Conservation (phyloP, 2,329 filamentous ascomycete genomes). For the Trichophyton rubrum region DNA sequence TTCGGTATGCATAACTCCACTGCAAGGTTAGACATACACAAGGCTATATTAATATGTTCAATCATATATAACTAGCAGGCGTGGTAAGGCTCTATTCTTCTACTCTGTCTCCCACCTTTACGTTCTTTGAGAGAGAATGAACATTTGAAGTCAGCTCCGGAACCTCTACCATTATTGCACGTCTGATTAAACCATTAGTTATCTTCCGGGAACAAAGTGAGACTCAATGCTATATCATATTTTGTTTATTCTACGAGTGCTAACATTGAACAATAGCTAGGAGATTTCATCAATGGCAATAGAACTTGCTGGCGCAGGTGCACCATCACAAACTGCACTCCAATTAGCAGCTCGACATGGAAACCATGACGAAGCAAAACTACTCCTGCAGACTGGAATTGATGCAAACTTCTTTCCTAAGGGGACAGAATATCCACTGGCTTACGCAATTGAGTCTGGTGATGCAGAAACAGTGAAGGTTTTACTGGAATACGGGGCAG, state of each 20-base stretch:
- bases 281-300: background rate
- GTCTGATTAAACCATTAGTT: background rate
- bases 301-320: background rate
- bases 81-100: background rate
- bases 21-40: background rate
- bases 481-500: background rate
- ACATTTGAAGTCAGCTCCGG: too few species aligned
- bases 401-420: conserved; percentile 29
- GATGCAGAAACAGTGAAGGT: background rate
- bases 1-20: background rate
- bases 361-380: conserved; percentile 58
- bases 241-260: background rate
- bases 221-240: background rate
- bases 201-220: background rate
- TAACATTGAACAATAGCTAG: background rate
- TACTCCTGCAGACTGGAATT: conserved; percentile 66
- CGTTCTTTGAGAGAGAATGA: too few species aligned
- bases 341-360: conserved; percentile 40
- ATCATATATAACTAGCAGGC: background rate
- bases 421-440: background rate
- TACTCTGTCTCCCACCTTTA: background rate
- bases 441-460: background rate
- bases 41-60: background rate
- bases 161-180: too few species aligned
- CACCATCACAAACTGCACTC: background rate